Base-by-base conservation (phyloP, 1,139 yeast genomes). In the Pichia sp. region DNA sequence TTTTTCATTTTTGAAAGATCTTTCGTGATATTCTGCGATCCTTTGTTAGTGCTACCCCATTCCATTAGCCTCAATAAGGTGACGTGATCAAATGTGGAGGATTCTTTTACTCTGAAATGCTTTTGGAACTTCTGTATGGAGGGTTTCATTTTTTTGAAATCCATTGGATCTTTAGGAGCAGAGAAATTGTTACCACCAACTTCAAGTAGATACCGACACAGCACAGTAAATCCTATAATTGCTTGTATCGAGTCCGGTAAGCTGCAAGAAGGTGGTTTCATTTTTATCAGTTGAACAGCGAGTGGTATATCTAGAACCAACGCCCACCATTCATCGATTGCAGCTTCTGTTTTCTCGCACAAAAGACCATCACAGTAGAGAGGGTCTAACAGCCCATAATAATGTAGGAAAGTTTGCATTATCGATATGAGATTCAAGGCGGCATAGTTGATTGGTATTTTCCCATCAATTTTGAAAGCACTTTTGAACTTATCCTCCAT, bases 91-190 rank as follows among this genome's bases (percentile, higher is more conserved):
- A 56, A 40, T 6, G 49, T 52, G 1, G 50, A 24, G 4, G 41
- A 32, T n/a, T 36, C 32, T 6, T 30, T 35, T 7, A 51, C 15
- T 33, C 51, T 51, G 24, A 43, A 40, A 18, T 80, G 83, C 55
- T 75, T 81, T 53, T 84, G 93, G 52, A 82, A 83, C 45, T 72
- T 74, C 3, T 82, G 79, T 34, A 77, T 58, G 35, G 77, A 67
- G 43, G 77, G 48, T 67, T 74, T 64, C 47, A 77, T 77, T 40
- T 69, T 70, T 38, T 77, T 81, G 39, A 77, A 77, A 49, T 85
- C 94, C 55, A 81, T 78, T 0, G 94, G 88, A 53, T 88, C 97
- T 52, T 86, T 87, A 0, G 95, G 88, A 3, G 81, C 77, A 45
- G 78, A 84, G 44, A 86, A 76, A 22, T 82, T 82, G 33, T 46